Conservation (phyloP, 345 rosid species). For the Abelmoschus esculentus region DNA sequence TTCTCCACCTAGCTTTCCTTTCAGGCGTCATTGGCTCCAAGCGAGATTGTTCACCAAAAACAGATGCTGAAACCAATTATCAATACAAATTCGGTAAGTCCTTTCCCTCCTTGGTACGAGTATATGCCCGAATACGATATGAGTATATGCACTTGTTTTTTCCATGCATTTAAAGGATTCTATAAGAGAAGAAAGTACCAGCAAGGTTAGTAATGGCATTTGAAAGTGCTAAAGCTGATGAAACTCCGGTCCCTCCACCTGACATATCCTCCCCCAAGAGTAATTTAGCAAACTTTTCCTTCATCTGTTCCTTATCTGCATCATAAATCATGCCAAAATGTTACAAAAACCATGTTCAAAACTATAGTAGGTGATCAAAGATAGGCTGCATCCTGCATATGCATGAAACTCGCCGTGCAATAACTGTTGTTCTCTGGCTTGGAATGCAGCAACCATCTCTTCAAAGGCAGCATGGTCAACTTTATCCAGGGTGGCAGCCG, state of each 20-base stretch:
- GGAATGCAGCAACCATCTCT: conserved; percentile 12
- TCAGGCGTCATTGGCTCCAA: conserved; percentile 62
- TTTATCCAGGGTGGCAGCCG: background rate
- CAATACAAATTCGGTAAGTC: background rate
- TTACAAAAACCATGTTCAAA: background rate
- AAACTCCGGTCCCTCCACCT: conserved; percentile 68
- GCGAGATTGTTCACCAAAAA: conserved; percentile 38
- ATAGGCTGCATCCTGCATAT: too few relatives aligned
- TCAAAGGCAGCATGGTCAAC: conserved; percentile 1
- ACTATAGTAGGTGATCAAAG: too few relatives aligned
- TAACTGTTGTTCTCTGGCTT: conserved; percentile 33
- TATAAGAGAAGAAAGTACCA: conserved; percentile 12
- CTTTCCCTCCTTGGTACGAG: background rate
- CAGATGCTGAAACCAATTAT: conserved; percentile 28
- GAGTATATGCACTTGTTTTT: background rate
- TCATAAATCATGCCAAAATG: conserved; percentile 3
- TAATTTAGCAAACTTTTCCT: conserved; percentile 55
- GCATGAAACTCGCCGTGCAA: conserved; percentile 14
- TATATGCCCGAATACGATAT: background rate
- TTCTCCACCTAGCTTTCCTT: conserved; percentile 51
- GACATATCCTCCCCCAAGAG: conserved; percentile 69
- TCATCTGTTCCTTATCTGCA: conserved; percentile 54
- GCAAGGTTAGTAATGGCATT: conserved; percentile 43
- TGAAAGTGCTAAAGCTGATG: conserved; percentile 71
- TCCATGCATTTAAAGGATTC: too few relatives aligned